Base-by-base conservation (phyloP, 768 basidiomycete species). In the Pholiota microspora region DNA sequence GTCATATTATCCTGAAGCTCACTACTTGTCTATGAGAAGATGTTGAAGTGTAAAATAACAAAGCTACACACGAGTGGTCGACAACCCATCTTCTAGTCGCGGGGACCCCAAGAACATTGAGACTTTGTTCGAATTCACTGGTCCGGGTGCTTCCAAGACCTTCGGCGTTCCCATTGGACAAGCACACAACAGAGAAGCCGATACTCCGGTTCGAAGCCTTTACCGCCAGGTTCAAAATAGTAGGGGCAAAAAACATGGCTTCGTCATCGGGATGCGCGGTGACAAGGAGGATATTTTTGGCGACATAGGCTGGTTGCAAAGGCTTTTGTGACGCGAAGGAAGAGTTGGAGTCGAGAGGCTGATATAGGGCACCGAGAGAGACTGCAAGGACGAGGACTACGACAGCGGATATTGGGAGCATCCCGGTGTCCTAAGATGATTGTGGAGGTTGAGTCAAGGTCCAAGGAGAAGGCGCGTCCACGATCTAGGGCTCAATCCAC, bases 211-310 rank as follows among this genome's bases (percentile, higher is more conserved):
- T 53, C 49, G 25, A 24, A 35, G 59, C 51, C 49, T 47, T 64
- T 47, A 28, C 42, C n/a, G 58, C 53, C 27, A 94, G 75, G 2
- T 80, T 76, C 28, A 86, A 71, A 12, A 96, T 68, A 0, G 92
- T 94, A 0, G 94, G 94, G 3, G 86, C 85, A 67, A 98, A 98
- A 77, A 98, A 98, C 79, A 95, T 82, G 67, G 85, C 86, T 72
- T 97, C 94, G 67, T 98, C 94, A 66, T 97, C 94, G 2, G 94
- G 94, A 66, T 98, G 94, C 24, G 94, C 93, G 0, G 94, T 96
- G 42, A 98, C 69, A 2, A 97, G 68, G 32, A 94, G 74, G 29
- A 90, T 66, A 32, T 69, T 69, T 42, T 66, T 65, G 27, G 67
- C 67, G 45, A 61, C 29, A 29, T 56, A 46, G 28, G 49, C 52